Percentiles rank a stretch among this genome's conserved stretches.
phyloP scores from a whole-genome alignment of 2,329 filamentous ascomycete genomes.

The Trichoderma arundinaceum region DNA sequence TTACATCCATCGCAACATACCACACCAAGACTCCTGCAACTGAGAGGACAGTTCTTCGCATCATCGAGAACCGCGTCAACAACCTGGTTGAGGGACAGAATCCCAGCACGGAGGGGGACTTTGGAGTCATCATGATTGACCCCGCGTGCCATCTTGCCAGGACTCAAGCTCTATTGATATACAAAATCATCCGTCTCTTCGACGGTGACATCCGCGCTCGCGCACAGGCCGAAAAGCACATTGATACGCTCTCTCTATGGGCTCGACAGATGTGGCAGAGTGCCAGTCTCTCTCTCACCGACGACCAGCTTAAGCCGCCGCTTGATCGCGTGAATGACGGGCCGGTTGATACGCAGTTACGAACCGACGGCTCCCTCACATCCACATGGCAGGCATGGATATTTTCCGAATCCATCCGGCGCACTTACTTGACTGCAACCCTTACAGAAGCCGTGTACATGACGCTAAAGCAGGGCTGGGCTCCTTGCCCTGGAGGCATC shows the following conservation, averaged over 20 bases:
- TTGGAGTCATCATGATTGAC: conserved; percentile 23
- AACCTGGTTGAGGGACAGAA: background rate
- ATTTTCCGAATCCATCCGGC: conserved; percentile 23
- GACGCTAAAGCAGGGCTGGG: conserved; percentile 22
- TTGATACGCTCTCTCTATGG: conserved; percentile 20
- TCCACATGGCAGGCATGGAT: conserved; percentile 27
- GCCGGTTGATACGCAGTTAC: conserved; percentile 2
- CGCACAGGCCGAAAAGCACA: conserved; percentile 22
- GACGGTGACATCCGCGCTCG: conserved; percentile 27
- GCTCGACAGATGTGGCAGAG: conserved; percentile 27
- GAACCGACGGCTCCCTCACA: conserved; percentile 11
- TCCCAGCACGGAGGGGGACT: conserved; percentile 1
- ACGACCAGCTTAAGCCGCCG: background rate
- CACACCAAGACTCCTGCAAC: conserved; percentile 22
- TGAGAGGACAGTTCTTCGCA: conserved; percentile 15
- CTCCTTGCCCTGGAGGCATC: conserved; percentile 21
- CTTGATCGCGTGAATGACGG: background rate
- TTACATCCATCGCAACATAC: conserved; percentile 3
- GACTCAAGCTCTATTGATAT: conserved; percentile 17
- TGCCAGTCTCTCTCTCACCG: conserved; percentile 1
- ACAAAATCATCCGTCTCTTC: conserved; percentile 27
- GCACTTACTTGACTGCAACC: conserved; percentile 14
- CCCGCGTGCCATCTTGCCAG: conserved; percentile 21
- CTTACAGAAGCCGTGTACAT: conserved; percentile 24
- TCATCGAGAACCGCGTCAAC: conserved; percentile 21